Evolutionary conservation across 2,329 filamentous ascomycete genomes (phyloP).

Genomic region (Zelopaecilomyces penicillatus): DNA sequence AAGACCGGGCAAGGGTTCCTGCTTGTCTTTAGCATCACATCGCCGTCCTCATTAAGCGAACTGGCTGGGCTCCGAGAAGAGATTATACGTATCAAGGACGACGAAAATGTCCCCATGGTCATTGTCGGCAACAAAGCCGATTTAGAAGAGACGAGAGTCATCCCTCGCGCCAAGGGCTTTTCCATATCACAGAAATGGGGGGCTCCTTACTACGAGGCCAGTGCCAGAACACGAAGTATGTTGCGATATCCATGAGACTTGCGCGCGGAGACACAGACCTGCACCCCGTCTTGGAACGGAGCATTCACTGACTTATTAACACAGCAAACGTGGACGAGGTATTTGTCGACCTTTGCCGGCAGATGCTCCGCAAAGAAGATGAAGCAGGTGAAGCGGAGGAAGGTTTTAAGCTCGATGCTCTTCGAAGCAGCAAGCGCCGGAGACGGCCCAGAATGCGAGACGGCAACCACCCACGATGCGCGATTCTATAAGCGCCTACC

Average conservation of each 20-base stretch:
- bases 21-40: conserved; percentile 87
- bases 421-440: conserved; percentile 19
- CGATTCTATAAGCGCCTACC: conserved; percentile 30
- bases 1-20: conserved; percentile 88
- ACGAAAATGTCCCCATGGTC: conserved; percentile 76
- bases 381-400: conserved; percentile 29
- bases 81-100: conserved; percentile 85
- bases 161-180: conserved; percentile 72
- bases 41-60: conserved; percentile 72
- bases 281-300: no score
- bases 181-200: conserved; percentile 81
- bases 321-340: conserved; percentile 83
- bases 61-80: conserved; percentile 76
- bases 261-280: neutral
- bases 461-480: conserved; percentile 30
- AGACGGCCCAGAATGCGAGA: conserved; percentile 22
- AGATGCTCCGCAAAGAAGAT: conserved; percentile 71
- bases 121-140: conserved; percentile 91
- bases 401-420: conserved; percentile 33
- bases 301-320: neutral
- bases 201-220: conserved; percentile 86
- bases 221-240: conserved; percentile 64
- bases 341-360: conserved; percentile 74
- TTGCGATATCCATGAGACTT: conserved; percentile 5
- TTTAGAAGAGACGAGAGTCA: conserved; percentile 73